Base-by-base conservation (phyloP, 2,329 filamentous ascomycete genomes). In the Neofusicoccum cordaticola region DNA sequence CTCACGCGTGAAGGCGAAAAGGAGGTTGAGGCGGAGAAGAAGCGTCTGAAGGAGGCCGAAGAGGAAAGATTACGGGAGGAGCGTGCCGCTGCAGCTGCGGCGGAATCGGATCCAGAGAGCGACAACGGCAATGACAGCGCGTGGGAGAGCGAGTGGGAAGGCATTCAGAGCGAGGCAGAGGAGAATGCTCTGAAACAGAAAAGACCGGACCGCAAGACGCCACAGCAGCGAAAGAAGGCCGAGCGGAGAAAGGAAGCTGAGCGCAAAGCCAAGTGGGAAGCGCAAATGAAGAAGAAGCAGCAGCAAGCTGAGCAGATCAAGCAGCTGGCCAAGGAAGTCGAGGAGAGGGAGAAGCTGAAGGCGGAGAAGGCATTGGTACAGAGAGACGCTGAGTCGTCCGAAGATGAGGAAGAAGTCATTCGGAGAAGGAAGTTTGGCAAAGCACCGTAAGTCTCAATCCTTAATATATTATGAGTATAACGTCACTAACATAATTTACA, bases 221-320 rank as follows among this genome's bases (percentile, higher is more conserved):
- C 88, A 58, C 84, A 87, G 0, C 91, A 98, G 78, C 85, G 93
- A 67, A 98, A 98, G 80, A 93, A 90, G 76, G 89, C 91, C 72
- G 92, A 93, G 82, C 85, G 92, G 67, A 88, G 92, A 75, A 97
- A 97, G 81, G 92, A 93, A 73, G 90, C 91, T 62, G 93, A 97
- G 79, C 85, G 88, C 52, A 83, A 87, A 67, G 85, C 86, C 22
- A 92, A 88, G 74, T 91, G 93, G 80, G 90, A 94, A 69, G 86
- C 86, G 31, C 86, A 89, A 70, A 87, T 90, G 77, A 92, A 90
- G 77, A 85, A 87, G 68, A 89, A 88, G 71, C 86, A 90, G 66
- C 85, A 86, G 68, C 91, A 97, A 78, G 83, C 87, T 58, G 85
- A 88, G 71, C 83, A 86, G 58, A 87, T 94, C 71, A 89, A 89